Evolutionary conservation across 192 early-diverging fungal species (phyloP), one percentile per base, ranked within the genome.

Genomic region (Geosiphon pyriformis): DNA sequence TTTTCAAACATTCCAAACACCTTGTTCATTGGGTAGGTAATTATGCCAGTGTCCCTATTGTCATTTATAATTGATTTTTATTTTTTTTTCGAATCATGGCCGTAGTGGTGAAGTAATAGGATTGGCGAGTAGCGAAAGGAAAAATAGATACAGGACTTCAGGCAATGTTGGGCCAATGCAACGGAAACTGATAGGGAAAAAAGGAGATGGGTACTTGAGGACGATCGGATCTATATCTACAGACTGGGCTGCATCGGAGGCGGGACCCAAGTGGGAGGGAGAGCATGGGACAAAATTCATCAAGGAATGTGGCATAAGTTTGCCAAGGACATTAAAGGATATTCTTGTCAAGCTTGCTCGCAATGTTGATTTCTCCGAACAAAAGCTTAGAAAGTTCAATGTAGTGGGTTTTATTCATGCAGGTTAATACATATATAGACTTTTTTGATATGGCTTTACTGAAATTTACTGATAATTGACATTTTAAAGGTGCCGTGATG

Each of bases 211-310:
- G 6, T 68, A 68, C 22, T 6, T 68, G 17, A 55, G 66, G 50
- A 59, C 66, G 26, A 68, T 68, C 50, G 66, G 56, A 32, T 68
- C 56, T 18, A 68, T 33, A 59, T 59, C 53, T 30, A 68, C 56
- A 4, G 66, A 68, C 56, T 68, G 66, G 66, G 66, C 34, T 6
- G 66, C 56, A 34, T 68, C 66, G n/a, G 66, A 68, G 47, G 61
- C 61, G 6, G 61, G 61, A n/a, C 35, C 61, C 2, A 63, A 63
- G 29, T 63, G 61, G 61, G 33, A 63, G 61, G 66, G 66, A 6
- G 25, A 1, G 57, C 35, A 37, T 51, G 58, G 67, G 30, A 69
- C 67, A 29, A 69, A 69, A 29, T 47, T 69, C 6, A 69, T 69
- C 10, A 69, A 59, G 27, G 67, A 69, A 61, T 61, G 8, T 27